A percentile compares a stretch with the other conserved stretches of the same genome.
These are phyloP conservation scores for Sporothrix brunneoviolacea DNA, from an alignment of 2,329 filamentous ascomycete genomes.

Conservation along the genomic window DNA sequence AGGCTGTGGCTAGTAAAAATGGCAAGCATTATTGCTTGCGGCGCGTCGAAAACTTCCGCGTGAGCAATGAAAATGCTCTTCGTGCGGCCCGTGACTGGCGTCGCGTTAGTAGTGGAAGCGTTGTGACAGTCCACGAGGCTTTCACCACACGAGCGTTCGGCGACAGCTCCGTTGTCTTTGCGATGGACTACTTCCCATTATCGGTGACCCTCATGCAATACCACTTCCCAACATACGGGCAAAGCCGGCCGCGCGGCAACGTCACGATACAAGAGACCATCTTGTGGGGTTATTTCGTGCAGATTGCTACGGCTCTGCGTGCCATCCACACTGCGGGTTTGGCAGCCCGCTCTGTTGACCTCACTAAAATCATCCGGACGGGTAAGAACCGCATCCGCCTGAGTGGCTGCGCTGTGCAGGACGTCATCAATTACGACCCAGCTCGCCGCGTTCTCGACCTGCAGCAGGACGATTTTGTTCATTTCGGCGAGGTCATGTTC, in stretches of 20 bases:
- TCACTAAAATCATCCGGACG: slow-evolving; percentile 83
- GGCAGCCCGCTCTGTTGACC: slow-evolving; percentile 78
- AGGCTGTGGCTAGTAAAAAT: slow-evolving; percentile 82
- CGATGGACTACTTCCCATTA: slow-evolving; percentile 86
- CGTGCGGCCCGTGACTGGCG: slow-evolving; percentile 85
- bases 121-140: slow-evolving; percentile 83
- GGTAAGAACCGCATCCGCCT: slow-evolving; percentile 85
- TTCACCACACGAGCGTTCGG: slow-evolving; percentile 92
- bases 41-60: slow-evolving; percentile 78
- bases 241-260: slow-evolving; percentile 30
- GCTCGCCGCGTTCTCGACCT: slow-evolving; percentile 63
- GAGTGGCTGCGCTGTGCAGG: slow-evolving; percentile 80
- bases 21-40: slow-evolving; percentile 83
- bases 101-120: slow-evolving; percentile 68
- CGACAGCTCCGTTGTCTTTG: slow-evolving; percentile 89
- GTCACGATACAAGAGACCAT: slow-evolving; percentile 59
- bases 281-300: slow-evolving; percentile 87
- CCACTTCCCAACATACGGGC: slow-evolving; percentile 54
- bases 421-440: slow-evolving; percentile 78
- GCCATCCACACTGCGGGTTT: slow-evolving; percentile 75
- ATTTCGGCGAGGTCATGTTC: slow-evolving; percentile 80
- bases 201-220: slow-evolving; percentile 85
- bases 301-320: slow-evolving; percentile 82
- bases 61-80: slow-evolving; percentile 86
- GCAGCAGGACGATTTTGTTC: slow-evolving; percentile 80